phyloP scores from a whole-genome alignment of 2,329 filamentous ascomycete species.

The Penicillium sp. region DNA sequence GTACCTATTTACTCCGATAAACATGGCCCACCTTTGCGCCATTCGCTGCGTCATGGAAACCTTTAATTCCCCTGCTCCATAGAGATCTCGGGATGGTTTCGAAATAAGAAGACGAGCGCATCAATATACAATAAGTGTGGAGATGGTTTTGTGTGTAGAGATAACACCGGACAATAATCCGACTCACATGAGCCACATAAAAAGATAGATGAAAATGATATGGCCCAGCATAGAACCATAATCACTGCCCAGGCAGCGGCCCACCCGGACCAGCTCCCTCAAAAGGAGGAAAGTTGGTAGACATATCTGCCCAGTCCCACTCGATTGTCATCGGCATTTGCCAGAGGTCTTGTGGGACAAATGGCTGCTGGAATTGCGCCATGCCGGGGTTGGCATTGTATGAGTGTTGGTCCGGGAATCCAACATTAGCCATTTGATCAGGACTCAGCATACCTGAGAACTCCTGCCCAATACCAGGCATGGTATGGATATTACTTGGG shows the following conservation, averaged over 20 bases:
- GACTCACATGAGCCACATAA: slow-evolving; percentile 7
- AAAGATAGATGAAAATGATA: neutral
- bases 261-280: slow-evolving; percentile 25
- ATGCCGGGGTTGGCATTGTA: slow-evolving; percentile 34
- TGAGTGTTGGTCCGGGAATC: slow-evolving; percentile 32
- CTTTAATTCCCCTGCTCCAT: neutral
- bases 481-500: slow-evolving; percentile 26
- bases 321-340: slow-evolving; percentile 94
- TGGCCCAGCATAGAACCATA: slow-evolving; percentile 16
- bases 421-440: slow-evolving; percentile 32
- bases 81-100: neutral
- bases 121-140: slow-evolving; percentile 18
- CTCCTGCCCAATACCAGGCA: slow-evolving; percentile 34
- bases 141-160: slow-evolving; percentile 10
- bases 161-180: slow-evolving; percentile 4
- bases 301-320: slow-evolving; percentile 70
- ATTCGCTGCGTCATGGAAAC: slow-evolving; percentile 5
- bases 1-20: neutral
- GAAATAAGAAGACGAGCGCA: slow-evolving; percentile 3
- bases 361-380: slow-evolving; percentile 71
- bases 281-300: slow-evolving; percentile 37
- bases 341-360: slow-evolving; percentile 91
- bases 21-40: slow-evolving; percentile 1
- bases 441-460: slow-evolving; percentile 41
- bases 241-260: slow-evolving; percentile 27